Evolutionary conservation across 305 asterid species (phyloP), one percentile per base, ranked within the genome.

Genomic region (Solanum hybrid): DNA sequence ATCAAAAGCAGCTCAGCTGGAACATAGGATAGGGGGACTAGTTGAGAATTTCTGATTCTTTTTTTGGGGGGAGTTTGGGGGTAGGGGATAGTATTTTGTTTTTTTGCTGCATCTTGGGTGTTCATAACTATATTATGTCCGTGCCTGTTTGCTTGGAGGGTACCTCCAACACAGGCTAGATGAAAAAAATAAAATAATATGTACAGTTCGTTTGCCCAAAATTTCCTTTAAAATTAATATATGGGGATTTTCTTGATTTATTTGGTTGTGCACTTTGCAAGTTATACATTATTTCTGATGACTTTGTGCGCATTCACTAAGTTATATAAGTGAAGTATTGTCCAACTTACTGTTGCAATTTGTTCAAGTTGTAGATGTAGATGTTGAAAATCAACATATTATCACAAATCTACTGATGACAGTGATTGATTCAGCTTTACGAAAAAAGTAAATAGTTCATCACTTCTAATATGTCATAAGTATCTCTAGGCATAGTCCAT

Each of bases 141-240:
- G 0, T 69, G 29, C n/a, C 31, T 45, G 87, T 66, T 42, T 82
- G 87, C 32, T 82, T 82, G 72, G 87, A 42, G 27, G 72, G 87
- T 45, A 29, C 19, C 75, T 84, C 73, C 73, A 84, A 24, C 75
- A 29, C 75, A 84, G 19, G 87, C 42, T 84, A 45, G 27, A 56
- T n/a, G 27, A 4, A 45, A 19, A 84, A 15, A 8, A 14, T 14
- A 15, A 40, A 81, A 81, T 84, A 19, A 31, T 56, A 27, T 84
- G 87, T 84, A 84, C 87, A 84, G 87, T 19, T 51, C 19, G 87
- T 84, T 84, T 51, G 75, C 36, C 40, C 73, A 51, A 84, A 80
- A 26, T 81, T 81, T 40, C 37, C 69, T 40, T 40, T 4, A 14
- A 81, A 45, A 45, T 82, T 29, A 29, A 82, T 45, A 82, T 17